Evolutionary conservation across 2,329 filamentous ascomycete genomes (phyloP), one percentile per base, ranked within the genome.

Genomic region (Daldinia eschscholtzii): DNA sequence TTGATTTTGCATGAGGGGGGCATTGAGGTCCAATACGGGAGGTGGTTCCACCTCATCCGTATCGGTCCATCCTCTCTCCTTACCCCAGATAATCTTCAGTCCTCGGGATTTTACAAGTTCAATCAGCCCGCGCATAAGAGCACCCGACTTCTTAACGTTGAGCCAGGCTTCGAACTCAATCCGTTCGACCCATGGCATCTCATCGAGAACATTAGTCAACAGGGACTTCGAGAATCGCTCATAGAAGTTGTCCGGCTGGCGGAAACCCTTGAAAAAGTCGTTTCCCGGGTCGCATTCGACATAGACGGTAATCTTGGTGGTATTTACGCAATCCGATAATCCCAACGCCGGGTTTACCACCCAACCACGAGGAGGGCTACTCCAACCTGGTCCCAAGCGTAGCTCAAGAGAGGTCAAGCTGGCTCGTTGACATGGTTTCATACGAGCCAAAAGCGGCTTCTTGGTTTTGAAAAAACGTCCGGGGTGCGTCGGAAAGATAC

Each of bases 211-310:
- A 6, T 81, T 83, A 3, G 80, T 79, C 6, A 94, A 76, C 30
- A 94, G 79, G 1, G 82, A 80, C 10, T 84, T 81, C 28, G 87
- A 89, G 75, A 93, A 94, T 4, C 79, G 79, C 67, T 93, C 92
- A 75, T 93, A 94, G 70, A 92, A 93, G 1, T 89, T 87, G 28
- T 90, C 86, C 1, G 85, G 84, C 28, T 86, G 85, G 13, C 91
- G 86, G 74, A 91, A 94, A 0, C 91, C 91, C 61, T 87, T 86
- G 73, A 92, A 93, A 20, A 89, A 81, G 30, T 83, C 84, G 72
- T 91, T 86, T 59, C 89, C 91, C 0, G 92, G 91, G 74, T 94
- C 92, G 70, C 87, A 87, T 78, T 94, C 89, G 26, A 93, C 87
- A 75, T 92, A 92, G 10, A 94, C 86, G 28, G 85, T 87, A 55